These are phyloP conservation scores for Colletotrichum incanum DNA, from an alignment of 2,329 filamentous ascomycete genomes.

Conservation along the genomic window DNA sequence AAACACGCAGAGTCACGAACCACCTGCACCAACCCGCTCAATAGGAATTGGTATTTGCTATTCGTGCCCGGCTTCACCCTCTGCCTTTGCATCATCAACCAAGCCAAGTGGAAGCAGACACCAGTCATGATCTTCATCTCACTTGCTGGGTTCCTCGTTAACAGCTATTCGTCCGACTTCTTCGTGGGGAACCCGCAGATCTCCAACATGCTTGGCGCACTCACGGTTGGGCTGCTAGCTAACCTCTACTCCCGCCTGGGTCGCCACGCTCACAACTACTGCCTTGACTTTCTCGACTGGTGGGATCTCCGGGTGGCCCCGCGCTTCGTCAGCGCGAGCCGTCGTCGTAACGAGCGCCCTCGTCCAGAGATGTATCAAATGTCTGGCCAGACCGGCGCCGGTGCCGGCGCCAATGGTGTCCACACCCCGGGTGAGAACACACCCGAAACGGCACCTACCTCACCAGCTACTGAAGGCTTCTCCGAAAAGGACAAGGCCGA, in stretches of 20 bases:
- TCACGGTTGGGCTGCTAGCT: constrained; percentile 82
- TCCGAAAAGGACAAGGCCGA: constrained; percentile 45
- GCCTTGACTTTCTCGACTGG: constrained; percentile 62
- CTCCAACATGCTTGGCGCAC: constrained; percentile 82
- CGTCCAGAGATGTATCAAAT: constrained; percentile 46
- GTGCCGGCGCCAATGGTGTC: not conserved
- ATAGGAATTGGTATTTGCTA: constrained; percentile 65
- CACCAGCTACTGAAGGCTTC: constrained; percentile 13
- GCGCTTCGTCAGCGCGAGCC: constrained; percentile 51
- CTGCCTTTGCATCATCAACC: constrained; percentile 83
- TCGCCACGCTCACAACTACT: constrained; percentile 69
- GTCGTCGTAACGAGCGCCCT: constrained; percentile 43
- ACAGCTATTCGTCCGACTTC: constrained; percentile 78
- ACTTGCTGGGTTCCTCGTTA: constrained; percentile 81
- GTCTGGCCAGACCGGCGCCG: constrained; percentile 25
- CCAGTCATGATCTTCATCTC: constrained; percentile 84
- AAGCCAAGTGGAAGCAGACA: constrained; percentile 84
- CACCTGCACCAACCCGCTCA: constrained; percentile 55
- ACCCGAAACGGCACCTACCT: constrained; percentile 34
- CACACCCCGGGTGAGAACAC: constrained; percentile 27
- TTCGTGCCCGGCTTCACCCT: constrained; percentile 80
- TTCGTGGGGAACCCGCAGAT: constrained; percentile 82
- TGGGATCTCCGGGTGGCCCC: constrained; percentile 67
- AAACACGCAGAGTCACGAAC: constrained; percentile 60
- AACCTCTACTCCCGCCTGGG: constrained; percentile 84